A percentile compares a stretch with the other conserved stretches of the same genome.
Conservation (phyloP, 192 early-diverging fungal genomes). For the Geranomyces variabilis region DNA sequence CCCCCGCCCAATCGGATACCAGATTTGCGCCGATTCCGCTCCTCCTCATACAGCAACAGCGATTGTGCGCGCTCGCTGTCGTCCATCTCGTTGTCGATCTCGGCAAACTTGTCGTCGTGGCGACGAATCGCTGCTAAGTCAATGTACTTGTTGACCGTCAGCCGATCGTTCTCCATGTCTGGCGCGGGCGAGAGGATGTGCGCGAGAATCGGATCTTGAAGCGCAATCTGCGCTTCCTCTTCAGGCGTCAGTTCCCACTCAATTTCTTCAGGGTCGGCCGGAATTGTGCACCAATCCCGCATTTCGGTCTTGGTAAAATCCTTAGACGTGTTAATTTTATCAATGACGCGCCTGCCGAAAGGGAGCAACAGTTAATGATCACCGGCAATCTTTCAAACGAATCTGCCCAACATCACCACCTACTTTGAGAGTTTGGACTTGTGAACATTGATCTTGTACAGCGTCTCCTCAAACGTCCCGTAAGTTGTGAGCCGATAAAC, state of each 20-base stretch:
- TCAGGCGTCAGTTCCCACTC: constrained; percentile 20
- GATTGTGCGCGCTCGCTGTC: constrained; percentile 19
- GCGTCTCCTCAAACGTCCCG: constrained; percentile 48
- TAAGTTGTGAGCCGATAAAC: constrained; percentile 52
- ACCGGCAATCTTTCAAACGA: no score
- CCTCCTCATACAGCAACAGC: constrained; percentile 21
- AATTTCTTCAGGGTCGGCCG: constrained; percentile 30
- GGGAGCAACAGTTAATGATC: no score
- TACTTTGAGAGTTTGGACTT: constrained; percentile 70
- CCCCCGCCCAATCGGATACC: neutral
- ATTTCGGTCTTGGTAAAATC: constrained; percentile 50
- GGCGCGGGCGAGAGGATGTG: constrained; percentile 1
- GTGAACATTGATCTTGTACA: constrained; percentile 72
- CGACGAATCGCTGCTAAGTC: constrained; percentile 11
- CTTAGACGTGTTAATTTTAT: constrained; percentile 60
- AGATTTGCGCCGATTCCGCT: constrained; percentile 17
- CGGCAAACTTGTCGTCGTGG: constrained; percentile 19
- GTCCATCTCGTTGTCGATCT: constrained; percentile 36
- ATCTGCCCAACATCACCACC: neutral
- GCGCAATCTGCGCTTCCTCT: neutral
- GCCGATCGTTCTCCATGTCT: neutral
- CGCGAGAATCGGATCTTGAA: constrained; percentile 10
- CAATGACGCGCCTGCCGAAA: constrained; percentile 54
- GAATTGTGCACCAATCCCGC: constrained; percentile 54
- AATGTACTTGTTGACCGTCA: neutral